Conservation (phyloP, 2,329 filamentous ascomycete genomes). For the Alternaria hordeiaustralica region DNA sequence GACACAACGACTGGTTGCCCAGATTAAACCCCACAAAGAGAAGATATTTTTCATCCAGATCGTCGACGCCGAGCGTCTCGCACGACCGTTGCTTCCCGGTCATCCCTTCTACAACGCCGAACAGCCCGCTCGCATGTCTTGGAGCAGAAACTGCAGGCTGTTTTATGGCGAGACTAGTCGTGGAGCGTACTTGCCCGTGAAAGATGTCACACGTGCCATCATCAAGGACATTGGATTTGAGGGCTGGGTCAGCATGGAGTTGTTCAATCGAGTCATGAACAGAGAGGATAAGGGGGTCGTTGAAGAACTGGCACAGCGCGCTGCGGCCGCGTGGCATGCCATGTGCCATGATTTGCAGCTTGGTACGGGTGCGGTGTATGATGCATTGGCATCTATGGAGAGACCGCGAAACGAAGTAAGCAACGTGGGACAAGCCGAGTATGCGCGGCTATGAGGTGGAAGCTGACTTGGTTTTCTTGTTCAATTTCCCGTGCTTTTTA, state of each 20-base stretch:
- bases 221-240: slow-evolving; percentile 69
- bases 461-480: neutral
- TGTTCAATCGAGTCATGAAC: slow-evolving; percentile 68
- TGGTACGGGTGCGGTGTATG: slow-evolving; percentile 8
- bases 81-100: slow-evolving; percentile 61
- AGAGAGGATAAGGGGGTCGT: slow-evolving; percentile 61
- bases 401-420: neutral
- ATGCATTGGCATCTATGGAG: neutral
- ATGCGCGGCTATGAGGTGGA: slow-evolving; percentile 9
- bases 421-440: neutral
- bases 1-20: slow-evolving; percentile 60
- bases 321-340: slow-evolving; percentile 59
- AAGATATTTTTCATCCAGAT: slow-evolving; percentile 81
- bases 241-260: slow-evolving; percentile 74
- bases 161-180: slow-evolving; percentile 69
- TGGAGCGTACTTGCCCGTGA: slow-evolving; percentile 72
- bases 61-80: slow-evolving; percentile 73
- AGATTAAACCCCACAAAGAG: slow-evolving; percentile 59
- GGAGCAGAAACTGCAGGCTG: slow-evolving; percentile 75
- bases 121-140: slow-evolving; percentile 74
- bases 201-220: slow-evolving; percentile 66
- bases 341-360: slow-evolving; percentile 50
- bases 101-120: slow-evolving; percentile 65
- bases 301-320: slow-evolving; percentile 61
- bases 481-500: neutral